Percentiles rank a stretch among this genome's conserved stretches.
phyloP scores from a whole-genome alignment of 2,329 filamentous ascomycete species.

The Epichloe hybrida region DNA sequence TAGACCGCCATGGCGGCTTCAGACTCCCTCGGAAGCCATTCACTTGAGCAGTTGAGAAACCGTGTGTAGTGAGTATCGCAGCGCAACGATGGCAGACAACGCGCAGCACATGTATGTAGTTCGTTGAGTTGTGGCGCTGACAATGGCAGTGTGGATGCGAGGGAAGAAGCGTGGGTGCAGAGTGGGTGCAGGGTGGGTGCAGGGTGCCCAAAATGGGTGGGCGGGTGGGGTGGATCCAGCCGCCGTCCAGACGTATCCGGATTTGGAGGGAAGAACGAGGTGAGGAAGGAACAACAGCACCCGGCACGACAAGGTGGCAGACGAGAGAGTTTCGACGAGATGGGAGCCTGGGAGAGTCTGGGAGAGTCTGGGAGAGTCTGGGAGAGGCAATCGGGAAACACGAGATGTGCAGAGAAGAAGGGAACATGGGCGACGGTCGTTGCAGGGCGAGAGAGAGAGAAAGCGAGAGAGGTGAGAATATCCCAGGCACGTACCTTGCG shows the following conservation, averaged over 20 bases:
- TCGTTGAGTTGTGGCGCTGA: constrained; percentile 1
- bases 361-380: neutral
- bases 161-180: constrained; percentile 3
- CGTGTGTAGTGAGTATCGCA: neutral
- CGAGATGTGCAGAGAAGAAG: neutral
- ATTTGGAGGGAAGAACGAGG: constrained; percentile 1
- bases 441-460: too few relatives aligned
- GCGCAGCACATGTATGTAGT: constrained; percentile 2
- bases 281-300: constrained; percentile 2
- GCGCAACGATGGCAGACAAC: neutral
- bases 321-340: too few relatives aligned
- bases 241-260: constrained; percentile 4
- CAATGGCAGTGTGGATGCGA: constrained; percentile 10
- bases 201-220: constrained; percentile 4
- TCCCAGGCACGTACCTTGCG: constrained; percentile 50
- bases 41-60: neutral
- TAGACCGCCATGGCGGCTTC: neutral
- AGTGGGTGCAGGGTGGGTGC: too few relatives aligned
- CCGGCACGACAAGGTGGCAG: neutral
- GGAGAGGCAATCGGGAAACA: neutral
- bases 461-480: neutral
- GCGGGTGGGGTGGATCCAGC: constrained; percentile 1
- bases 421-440: neutral
- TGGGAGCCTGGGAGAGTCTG: neutral
- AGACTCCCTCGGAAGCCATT: neutral